phyloP scores from a whole-genome alignment of 495 filamentous ascomycete genomes.

The Podospora fimiseda region DNA sequence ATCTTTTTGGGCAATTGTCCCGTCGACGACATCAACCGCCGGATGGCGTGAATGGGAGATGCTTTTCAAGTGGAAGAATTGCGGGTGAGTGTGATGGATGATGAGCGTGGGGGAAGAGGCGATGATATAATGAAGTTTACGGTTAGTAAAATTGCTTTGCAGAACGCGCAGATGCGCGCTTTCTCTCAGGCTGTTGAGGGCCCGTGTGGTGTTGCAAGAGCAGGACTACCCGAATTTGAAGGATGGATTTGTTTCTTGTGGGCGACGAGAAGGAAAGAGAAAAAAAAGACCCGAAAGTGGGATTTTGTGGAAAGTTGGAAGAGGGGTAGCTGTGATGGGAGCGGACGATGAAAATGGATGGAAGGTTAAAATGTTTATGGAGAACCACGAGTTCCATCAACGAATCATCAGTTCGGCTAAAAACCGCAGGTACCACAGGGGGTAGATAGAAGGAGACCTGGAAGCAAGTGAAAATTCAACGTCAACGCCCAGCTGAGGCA shows the following conservation, averaged over 20 bases:
- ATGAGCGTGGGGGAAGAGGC: not conserved
- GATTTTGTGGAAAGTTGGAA: not conserved
- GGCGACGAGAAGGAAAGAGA: not conserved
- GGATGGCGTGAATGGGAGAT: not conserved
- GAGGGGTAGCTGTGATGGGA: not conserved
- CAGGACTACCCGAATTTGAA: not conserved
- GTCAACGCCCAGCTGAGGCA: too few species aligned
- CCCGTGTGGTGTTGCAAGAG: not conserved
- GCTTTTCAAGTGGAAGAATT: too few species aligned
- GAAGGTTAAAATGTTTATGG: not conserved
- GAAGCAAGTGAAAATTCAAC: not conserved
- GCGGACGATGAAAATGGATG: not conserved
- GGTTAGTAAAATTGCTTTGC: not conserved
- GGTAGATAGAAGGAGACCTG: not conserved
- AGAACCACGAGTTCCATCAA: too few species aligned
- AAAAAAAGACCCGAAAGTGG: not conserved
- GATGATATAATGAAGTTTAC: not conserved
- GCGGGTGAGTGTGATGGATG: not conserved
- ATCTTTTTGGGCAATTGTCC: constrained; percentile 28
- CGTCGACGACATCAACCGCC: constrained; percentile 26
- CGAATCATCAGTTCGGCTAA: not conserved
- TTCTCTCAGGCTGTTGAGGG: not conserved
- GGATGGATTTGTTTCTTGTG: not conserved
- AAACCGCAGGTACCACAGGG: not conserved
- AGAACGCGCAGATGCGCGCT: not conserved